phyloP scores from a whole-genome alignment of 371 early-diverging fungal species.

The Syncephalastrum racemosum region DNA sequence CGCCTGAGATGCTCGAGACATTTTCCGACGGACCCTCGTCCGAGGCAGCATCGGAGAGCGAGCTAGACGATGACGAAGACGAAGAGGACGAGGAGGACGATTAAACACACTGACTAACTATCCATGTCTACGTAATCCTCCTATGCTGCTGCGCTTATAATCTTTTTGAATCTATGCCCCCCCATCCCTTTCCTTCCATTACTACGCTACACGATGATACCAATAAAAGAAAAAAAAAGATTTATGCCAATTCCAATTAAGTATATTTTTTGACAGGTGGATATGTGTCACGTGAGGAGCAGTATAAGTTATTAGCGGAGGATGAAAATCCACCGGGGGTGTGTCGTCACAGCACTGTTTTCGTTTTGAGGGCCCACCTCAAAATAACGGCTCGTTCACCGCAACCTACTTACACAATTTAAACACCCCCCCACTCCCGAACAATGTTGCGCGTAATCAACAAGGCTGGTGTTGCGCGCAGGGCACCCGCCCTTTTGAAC shows the following conservation, averaged over 20 bases:
- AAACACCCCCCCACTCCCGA: slow-evolving; percentile 16
- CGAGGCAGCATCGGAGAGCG: slow-evolving; percentile 1
- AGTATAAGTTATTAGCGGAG: no score
- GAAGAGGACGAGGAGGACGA: slow-evolving; percentile 13
- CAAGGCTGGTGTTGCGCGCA: slow-evolving; percentile 46
- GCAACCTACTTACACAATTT: no score
- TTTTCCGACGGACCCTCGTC: slow-evolving; percentile 2
- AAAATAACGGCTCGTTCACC: no score
- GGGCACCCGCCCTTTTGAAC: slow-evolving; percentile 43
- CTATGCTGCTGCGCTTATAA: background rate
- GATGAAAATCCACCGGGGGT: no score
- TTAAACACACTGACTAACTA: background rate
- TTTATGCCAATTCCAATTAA: no score
- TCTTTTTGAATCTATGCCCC: background rate
- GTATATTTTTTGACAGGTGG: no score
- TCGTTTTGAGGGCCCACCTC: no score
- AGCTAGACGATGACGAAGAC: slow-evolving; percentile 6
- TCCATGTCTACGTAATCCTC: background rate
- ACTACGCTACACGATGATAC: no score
- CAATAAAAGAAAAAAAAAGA: no score
- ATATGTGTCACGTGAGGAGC: no score
- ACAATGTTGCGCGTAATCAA: slow-evolving; percentile 56
- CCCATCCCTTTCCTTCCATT: slow-evolving; percentile 3
- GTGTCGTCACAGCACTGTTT: no score
- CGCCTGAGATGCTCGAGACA: background rate